phyloP scores from a whole-genome alignment of 1,139 yeast species.

The Protomyces pachydermus region DNA sequence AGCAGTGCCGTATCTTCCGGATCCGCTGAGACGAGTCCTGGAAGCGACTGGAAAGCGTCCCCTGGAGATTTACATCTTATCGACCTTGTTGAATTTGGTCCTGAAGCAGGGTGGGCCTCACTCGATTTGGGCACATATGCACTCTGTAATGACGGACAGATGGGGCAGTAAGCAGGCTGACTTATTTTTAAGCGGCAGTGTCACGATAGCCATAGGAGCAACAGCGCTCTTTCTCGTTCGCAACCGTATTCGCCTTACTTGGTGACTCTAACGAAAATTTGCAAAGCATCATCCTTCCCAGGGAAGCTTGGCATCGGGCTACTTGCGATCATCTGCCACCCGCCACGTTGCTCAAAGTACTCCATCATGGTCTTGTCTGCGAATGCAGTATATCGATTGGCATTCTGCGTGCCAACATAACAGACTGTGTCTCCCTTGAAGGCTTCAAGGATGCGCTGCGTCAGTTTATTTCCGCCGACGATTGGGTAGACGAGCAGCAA shows the following conservation, averaged over 20 bases:
- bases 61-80: constrained; percentile 3
- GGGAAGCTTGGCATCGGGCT: constrained; percentile 16
- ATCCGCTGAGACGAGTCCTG: not conserved
- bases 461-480: constrained; percentile 2
- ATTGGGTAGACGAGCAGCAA: constrained; percentile 20
- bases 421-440: constrained; percentile 12
- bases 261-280: not conserved
- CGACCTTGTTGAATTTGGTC: not conserved
- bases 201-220: not conserved
- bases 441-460: constrained; percentile 1
- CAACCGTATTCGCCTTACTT: not conserved
- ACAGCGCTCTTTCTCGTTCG: not conserved
- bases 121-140: not conserved
- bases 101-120: constrained; percentile 1
- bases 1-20: not conserved
- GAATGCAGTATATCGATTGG: constrained; percentile 17
- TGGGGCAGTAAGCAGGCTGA: not conserved
- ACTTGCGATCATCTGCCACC: constrained; percentile 3
- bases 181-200: not conserved
- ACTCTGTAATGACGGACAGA: not conserved
- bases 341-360: not conserved
- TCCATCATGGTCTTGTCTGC: constrained; percentile 10
- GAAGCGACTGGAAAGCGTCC: constrained; percentile 1
- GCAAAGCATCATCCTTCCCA: constrained; percentile 22
- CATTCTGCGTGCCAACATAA: constrained; percentile 22